Base-by-base conservation (phyloP, 768 basidiomycete genomes). In the Lepiota venenata region DNA sequence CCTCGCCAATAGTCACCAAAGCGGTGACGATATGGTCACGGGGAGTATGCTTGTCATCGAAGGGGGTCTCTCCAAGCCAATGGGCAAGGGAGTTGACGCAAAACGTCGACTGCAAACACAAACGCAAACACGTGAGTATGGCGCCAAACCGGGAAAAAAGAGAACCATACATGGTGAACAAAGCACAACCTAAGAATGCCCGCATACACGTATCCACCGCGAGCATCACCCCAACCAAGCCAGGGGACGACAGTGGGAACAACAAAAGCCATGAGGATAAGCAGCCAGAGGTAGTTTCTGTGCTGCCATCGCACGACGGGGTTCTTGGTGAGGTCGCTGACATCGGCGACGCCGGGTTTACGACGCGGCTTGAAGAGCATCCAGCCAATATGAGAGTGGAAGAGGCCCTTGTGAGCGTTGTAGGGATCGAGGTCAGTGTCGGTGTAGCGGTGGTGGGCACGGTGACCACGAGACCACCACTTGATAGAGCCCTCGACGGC, bases 391-490 rank as follows among this genome's bases (percentile, higher is more conserved):
- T 96, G 93, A 0, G 91, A 87, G 78, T 82, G 92, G 64, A 83
- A 78, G 64, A 96, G 81, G 50, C 94, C 94, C 62, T 88, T 85
- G 70, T 93, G 88, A 6, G 93, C 93, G 59, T 91, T 89, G 75
- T 98, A 97, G 0, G 95, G 94, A 72, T 97, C 94, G 58, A 98
- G 87, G 52, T 93, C 91, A 64, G 94, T 98, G 72, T 96, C 94
- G 61, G 94, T 98, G 75, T 97, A 96, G 40, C 94, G 83, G 66
- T 97, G 95, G 70, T 97, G 95, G 2, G 96, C 96, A 56, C 96
- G 91, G 77, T 99, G 97, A 45, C 95, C 95, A 49, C 97, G 84
- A 18, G 88, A 88, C 97, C 97, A 98, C 97, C 97, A 98, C 69
- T 92, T 90, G 74, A 99, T 96, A 18, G 95, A 97, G 8, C 96